These are phyloP conservation scores for Metschnikowia similis DNA, from an alignment of 805 yeast genomes.

Conservation along the genomic window DNA sequence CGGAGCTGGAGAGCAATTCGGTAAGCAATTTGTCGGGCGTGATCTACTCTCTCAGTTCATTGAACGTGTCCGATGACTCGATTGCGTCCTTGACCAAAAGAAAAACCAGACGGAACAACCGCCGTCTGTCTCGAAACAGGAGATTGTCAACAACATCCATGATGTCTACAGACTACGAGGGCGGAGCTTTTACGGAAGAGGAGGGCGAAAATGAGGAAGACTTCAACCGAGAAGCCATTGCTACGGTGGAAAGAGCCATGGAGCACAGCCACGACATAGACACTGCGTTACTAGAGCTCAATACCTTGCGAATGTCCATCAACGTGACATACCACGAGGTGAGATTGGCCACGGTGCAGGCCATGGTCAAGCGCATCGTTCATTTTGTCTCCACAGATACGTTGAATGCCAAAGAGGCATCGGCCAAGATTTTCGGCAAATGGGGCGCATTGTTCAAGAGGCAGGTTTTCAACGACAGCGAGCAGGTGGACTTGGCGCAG, in stretches of 20 bases:
- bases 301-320: conserved; percentile 96
- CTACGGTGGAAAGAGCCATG: conserved; percentile 87
- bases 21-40: conserved; percentile 35
- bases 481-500: conserved; percentile 67
- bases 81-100: conserved; percentile 48
- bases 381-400: conserved; percentile 78
- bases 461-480: conserved; percentile 78
- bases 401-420: conserved; percentile 70
- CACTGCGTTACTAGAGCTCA: conserved; percentile 87
- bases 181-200: conserved; percentile 28
- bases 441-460: conserved; percentile 84
- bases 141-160: conserved; percentile 33
- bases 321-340: conserved; percentile 94
- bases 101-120: conserved; percentile 36
- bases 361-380: conserved; percentile 63
- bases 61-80: conserved; percentile 56
- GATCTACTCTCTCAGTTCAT: conserved; percentile 43
- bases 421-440: conserved; percentile 64
- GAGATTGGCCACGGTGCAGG: conserved; percentile 70
- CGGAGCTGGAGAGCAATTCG: conserved; percentile 39
- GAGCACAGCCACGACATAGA: conserved; percentile 90
- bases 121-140: conserved; percentile 24
- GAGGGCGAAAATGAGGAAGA: conserved; percentile 53
- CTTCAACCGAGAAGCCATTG: conserved; percentile 85
- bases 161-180: conserved; percentile 47